These are phyloP conservation scores for Berkeleyomyces rouxiae DNA, from an alignment of 2,329 filamentous ascomycete species.

Conservation along the genomic window DNA sequence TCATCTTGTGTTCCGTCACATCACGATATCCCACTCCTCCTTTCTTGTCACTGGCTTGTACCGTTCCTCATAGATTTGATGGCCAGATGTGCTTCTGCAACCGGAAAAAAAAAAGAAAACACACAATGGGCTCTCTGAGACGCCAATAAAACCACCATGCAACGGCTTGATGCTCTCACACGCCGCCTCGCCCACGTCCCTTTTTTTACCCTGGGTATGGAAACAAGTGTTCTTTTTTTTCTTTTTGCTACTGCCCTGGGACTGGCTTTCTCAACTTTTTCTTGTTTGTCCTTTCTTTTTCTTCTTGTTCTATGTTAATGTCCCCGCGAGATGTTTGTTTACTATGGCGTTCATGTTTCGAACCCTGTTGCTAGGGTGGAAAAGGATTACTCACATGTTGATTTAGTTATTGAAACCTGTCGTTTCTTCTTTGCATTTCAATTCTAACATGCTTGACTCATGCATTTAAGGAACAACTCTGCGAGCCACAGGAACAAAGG, in stretches of 20 bases:
- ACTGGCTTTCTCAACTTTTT: not conserved
- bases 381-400: not conserved
- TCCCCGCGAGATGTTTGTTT: not conserved
- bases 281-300: not conserved
- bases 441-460: not conserved
- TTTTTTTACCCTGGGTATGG: not conserved
- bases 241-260: not conserved
- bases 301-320: not conserved
- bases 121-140: not conserved
- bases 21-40: not conserved
- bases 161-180: not conserved
- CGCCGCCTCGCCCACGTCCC: not conserved
- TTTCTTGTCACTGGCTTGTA: not conserved
- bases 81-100: not conserved
- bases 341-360: not conserved
- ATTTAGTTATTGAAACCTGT: not conserved
- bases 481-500: not conserved
- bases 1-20: not conserved
- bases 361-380: not conserved
- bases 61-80: not conserved
- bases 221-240: not conserved
- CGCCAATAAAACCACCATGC: not conserved
- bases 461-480: not conserved
- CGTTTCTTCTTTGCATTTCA: not conserved
- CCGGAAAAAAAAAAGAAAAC: not conserved